Evolutionary conservation across 2,329 filamentous ascomycete genomes (phyloP), one percentile per base, ranked within the genome.

Genomic region (Paracoccidioides brasiliensis): DNA sequence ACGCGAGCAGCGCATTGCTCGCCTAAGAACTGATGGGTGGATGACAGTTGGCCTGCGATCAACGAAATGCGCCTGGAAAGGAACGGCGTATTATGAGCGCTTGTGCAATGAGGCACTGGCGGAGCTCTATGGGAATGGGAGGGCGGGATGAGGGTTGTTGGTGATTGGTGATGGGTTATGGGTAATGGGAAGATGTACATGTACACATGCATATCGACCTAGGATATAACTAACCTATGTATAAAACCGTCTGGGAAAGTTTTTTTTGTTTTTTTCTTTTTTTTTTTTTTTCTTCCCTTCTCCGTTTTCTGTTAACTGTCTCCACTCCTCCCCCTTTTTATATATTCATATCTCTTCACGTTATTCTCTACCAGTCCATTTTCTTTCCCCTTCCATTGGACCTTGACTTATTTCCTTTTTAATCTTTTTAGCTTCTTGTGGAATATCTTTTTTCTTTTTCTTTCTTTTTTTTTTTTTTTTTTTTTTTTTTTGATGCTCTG

Each of bases 21-120:
- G 71, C 28, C 57, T 74, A 32, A 66, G 66, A 2, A 58, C 64
- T 2, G 67, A 66, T 10, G 66, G 66, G 10, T 74, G 71, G 70
- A 63, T 60, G 37, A 70, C 67, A 3, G 67, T 73, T 38, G 70
- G 72, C 3, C 56, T 73, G 50, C 65, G 60, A 28, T 65, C 66
- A 3, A 49, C 57, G 22, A 56, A 57, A n/a, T 63, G 67, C 22
- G 63, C 64, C 2, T 72, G 70, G 66, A 73, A 72, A 55, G 70
- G 67, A 0, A 55, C 62, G 12, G 63, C 64, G 33, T 70, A 71
- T 53, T 74, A 74, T 57, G 61, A 68, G 50, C 60, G 63, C 5
- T 63, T 71, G 22, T 73, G 72, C 49, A 63, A 59, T 32, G 60
- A 64, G 52, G 67, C 69, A 3, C 55, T 74, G 64, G 66, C 61